Evolutionary conservation across 2,329 filamentous ascomycete genomes (phyloP).

Genomic region (Rhynchosporium graminicola): DNA sequence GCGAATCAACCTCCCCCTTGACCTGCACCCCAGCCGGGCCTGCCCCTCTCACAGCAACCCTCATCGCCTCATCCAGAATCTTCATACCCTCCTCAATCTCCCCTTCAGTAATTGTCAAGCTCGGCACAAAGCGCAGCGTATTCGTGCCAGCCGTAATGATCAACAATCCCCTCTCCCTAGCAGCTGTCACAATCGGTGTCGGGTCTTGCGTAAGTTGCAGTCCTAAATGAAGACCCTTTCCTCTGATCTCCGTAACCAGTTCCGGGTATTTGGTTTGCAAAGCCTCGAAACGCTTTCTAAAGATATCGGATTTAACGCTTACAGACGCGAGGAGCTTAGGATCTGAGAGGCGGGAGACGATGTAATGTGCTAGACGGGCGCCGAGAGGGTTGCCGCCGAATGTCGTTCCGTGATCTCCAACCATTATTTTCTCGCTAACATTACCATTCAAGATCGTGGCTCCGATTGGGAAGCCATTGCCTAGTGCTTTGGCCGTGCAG

Average conservation of each 20-base stretch:
- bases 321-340: slow-evolving; percentile 70
- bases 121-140: slow-evolving; percentile 88
- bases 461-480: slow-evolving; percentile 94
- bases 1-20: slow-evolving; percentile 35
- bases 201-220: slow-evolving; percentile 78
- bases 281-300: slow-evolving; percentile 57
- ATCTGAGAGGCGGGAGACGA: slow-evolving; percentile 75
- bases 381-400: slow-evolving; percentile 74
- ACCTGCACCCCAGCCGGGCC: slow-evolving; percentile 28
- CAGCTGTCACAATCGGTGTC: slow-evolving; percentile 75
- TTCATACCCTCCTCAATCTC: slow-evolving; percentile 78
- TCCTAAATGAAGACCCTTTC: slow-evolving; percentile 82
- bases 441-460: slow-evolving; percentile 65
- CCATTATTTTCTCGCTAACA: slow-evolving; percentile 65
- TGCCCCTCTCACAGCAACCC: slow-evolving; percentile 25
- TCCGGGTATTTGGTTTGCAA: slow-evolving; percentile 65
- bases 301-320: slow-evolving; percentile 62
- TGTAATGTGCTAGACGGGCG: slow-evolving; percentile 76
- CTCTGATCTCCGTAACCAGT: slow-evolving; percentile 76
- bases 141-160: slow-evolving; percentile 93
- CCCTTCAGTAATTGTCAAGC: slow-evolving; percentile 74
- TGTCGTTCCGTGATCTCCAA: slow-evolving; percentile 73
- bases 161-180: slow-evolving; percentile 81
- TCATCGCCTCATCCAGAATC: slow-evolving; percentile 71
- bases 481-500: slow-evolving; percentile 92